Evolutionary conservation across 352 stramenopile genomes (phyloP).

Genomic region (Pythium coloratum): DNA sequence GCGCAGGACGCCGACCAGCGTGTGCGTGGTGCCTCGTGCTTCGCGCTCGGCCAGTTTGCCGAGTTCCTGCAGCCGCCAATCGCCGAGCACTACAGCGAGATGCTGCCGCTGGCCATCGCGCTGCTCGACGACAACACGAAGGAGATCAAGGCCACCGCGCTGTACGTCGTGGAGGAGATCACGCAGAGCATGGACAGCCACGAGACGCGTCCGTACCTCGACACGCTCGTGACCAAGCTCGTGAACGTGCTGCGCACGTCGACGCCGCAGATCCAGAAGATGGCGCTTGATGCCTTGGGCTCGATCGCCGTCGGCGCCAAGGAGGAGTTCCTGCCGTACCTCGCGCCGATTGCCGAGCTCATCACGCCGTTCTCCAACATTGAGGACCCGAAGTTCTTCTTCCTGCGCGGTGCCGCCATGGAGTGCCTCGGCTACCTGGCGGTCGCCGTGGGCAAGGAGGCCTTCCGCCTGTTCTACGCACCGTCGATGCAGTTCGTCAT

Average conservation of each 20-base stretch:
- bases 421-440: constrained; percentile 99
- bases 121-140: constrained; percentile 94
- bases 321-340: constrained; percentile 96
- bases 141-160: constrained; percentile 94
- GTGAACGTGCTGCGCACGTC: constrained; percentile 91
- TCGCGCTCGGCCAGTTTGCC: constrained; percentile 97
- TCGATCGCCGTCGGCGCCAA: constrained; percentile 97
- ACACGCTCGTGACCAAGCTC: constrained; percentile 95
- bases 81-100: constrained; percentile 92
- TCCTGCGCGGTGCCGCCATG: constrained; percentile 93
- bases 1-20: constrained; percentile 91
- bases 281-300: constrained; percentile 95
- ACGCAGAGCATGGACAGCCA: constrained; percentile 97
- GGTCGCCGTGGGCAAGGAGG: constrained; percentile 94
- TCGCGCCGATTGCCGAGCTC: constrained; percentile 85
- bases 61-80: constrained; percentile 99
- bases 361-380: constrained; percentile 91
- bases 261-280: constrained; percentile 95
- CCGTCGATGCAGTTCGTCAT: constrained; percentile 95
- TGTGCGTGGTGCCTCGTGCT: constrained; percentile 97
- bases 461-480: constrained; percentile 94
- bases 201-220: constrained; percentile 93
- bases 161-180: constrained; percentile 99
- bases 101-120: constrained; percentile 95
- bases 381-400: constrained; percentile 92